Evolutionary conservation across 768 basidiomycete genomes (phyloP).

Genomic region (Phaeolepiota aurea): DNA sequence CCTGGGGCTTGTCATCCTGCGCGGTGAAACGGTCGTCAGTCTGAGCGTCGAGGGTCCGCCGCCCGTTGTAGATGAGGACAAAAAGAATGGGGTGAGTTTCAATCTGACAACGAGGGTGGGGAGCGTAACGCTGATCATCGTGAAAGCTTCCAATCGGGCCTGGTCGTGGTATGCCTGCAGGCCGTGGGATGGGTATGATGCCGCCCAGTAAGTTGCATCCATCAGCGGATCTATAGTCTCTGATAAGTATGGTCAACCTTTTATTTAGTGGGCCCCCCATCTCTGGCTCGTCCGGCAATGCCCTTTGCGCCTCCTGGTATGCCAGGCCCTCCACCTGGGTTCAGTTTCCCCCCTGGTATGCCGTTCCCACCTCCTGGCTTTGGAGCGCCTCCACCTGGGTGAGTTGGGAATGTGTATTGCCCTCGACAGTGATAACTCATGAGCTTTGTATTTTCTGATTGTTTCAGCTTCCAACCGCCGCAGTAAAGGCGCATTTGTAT

Average conservation of each 20-base stretch:
- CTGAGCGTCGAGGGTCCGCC: slow-evolving; percentile 94
- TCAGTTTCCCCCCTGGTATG: slow-evolving; percentile 77
- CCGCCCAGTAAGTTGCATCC: slow-evolving; percentile 54
- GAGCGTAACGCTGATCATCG: neutral
- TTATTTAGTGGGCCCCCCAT: slow-evolving; percentile 47
- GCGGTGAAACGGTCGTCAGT: slow-evolving; percentile 95
- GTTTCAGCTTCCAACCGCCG: slow-evolving; percentile 41
- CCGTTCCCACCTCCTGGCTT: slow-evolving; percentile 81
- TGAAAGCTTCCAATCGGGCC: slow-evolving; percentile 77
- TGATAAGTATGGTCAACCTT: slow-evolving; percentile 10
- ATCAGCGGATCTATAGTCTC: slow-evolving; percentile 1
- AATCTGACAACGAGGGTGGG: slow-evolving; percentile 1
- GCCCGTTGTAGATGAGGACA: slow-evolving; percentile 84
- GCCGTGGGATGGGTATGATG: slow-evolving; percentile 96
- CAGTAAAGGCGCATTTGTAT: slow-evolving; percentile 17
- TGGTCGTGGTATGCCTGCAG: slow-evolving; percentile 92
- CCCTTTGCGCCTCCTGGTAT: slow-evolving; percentile 66
- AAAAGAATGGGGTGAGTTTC: slow-evolving; percentile 62
- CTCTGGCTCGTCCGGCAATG: slow-evolving; percentile 63
- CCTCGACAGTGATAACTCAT: neutral
- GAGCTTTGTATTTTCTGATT: slow-evolving; percentile 8
- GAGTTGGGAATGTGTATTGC: slow-evolving; percentile 16
- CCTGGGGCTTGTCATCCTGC: slow-evolving; percentile 91
- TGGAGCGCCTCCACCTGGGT: slow-evolving; percentile 81
- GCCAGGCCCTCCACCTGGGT: slow-evolving; percentile 82